Evolutionary conservation across 495 filamentous ascomycete species (phyloP), one percentile per base, ranked within the genome.

Genomic region (Aspergillus saccharolyticus): DNA sequence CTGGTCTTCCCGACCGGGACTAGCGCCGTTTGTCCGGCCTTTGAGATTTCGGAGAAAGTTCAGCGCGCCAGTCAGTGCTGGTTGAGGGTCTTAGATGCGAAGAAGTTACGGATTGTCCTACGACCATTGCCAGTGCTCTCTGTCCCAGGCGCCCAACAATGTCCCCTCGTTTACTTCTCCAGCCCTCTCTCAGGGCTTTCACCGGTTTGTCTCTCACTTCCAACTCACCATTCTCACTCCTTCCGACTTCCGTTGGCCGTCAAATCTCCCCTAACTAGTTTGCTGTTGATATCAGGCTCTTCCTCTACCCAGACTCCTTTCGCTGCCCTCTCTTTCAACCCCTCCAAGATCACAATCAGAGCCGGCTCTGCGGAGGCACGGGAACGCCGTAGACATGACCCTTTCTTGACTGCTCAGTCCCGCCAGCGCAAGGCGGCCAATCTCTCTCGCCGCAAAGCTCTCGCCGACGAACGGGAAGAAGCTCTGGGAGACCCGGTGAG

Each of bases 401-500:
- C 74, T 4, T 78, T 74, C 46, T 25, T 72, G 55, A 69, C 67
- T 53, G 87, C 87, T 2, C 87, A 89, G 74, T 81, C 88, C 20
- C 80, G 86, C 62, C 87, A 88, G 68, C 87, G 89, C 48, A 92
- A 90, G 70, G 83, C 84, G 20, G 89, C 85, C 55, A 95, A 96
- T 68, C 63, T 93, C 45, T 80, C 83, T 61, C 84, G 89, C 16
- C 89, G 85, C 61, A 78, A 80, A 56, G 83, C 79, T 44, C 82
- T 97, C 54, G 69, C 82, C 33, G 66, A 79, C 51, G 72, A 85
- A 61, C 83, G 89, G 54, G 74, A 82, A 28, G 78, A 71, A 21
- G 77, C 76, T 25, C 63, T 84, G 50, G 91, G 90, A 24, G 83
- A 95, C 71, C 89, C 92, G 0, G 80, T 97, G 62, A 79, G 84